These are phyloP conservation scores for Penicillium glabrum DNA, from an alignment of 2,329 filamentous ascomycete species.

Conservation along the genomic window DNA sequence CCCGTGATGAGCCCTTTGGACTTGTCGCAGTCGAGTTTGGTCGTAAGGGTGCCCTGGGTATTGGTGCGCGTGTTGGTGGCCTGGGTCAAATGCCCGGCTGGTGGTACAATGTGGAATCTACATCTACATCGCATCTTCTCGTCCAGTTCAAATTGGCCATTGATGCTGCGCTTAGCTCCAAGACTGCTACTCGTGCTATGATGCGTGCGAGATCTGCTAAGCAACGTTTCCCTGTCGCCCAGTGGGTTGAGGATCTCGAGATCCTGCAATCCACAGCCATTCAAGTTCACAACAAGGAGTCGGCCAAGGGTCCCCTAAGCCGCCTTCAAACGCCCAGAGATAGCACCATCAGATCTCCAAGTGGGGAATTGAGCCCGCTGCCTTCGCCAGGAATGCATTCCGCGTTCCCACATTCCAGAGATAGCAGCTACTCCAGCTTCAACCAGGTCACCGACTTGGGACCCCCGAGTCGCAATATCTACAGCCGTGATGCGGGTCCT, in stretches of 20 bases:
- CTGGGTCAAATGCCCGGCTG: conserved; percentile 69
- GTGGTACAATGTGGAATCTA: conserved; percentile 70
- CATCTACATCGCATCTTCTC: conserved; percentile 61
- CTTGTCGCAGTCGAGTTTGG: conserved; percentile 69
- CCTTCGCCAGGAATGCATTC: conserved; percentile 32
- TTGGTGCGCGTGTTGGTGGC: conserved; percentile 65
- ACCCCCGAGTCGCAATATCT: conserved; percentile 37
- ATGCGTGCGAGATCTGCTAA: conserved; percentile 66
- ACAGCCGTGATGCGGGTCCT: conserved; percentile 36
- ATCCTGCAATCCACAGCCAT: conserved; percentile 62
- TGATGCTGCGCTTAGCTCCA: conserved; percentile 59
- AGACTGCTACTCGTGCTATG: conserved; percentile 55
- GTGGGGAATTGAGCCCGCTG: conserved; percentile 19
- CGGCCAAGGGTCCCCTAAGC: conserved; percentile 30
- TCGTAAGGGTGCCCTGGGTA: conserved; percentile 65
- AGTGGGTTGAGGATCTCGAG: conserved; percentile 66
- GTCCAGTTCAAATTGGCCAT: conserved; percentile 66
- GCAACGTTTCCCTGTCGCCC: conserved; percentile 66
- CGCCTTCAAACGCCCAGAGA: conserved; percentile 36
- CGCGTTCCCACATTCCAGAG: conserved; percentile 16
- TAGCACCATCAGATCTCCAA: conserved; percentile 26
- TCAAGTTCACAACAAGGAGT: conserved; percentile 52
- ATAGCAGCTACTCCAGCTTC: conserved; percentile 23
- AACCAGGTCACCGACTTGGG: conserved; percentile 35
- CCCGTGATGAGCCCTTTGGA: conserved; percentile 68